Evolutionary conservation across 2,329 filamentous ascomycete species (phyloP).

Genomic region (Ophiostoma pallidulum): DNA sequence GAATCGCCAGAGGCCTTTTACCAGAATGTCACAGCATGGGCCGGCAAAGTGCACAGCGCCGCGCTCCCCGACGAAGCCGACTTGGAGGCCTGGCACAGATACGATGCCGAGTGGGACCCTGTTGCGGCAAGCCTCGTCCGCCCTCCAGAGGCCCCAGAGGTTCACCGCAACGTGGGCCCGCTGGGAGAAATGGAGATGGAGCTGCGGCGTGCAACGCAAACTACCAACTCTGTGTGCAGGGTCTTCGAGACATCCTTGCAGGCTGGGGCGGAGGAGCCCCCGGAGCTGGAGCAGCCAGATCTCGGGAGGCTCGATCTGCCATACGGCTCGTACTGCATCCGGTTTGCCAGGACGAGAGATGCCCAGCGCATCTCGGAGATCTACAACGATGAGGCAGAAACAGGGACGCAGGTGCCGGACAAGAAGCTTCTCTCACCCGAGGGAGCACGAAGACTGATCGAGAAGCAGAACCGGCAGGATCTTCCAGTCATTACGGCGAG

Average conservation of each 20-base stretch:
- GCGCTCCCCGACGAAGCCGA: neutral
- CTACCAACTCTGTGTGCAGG: neutral
- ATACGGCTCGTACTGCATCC: too few species aligned
- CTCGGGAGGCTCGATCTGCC: too few species aligned
- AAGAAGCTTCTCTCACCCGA: slow-evolving; percentile 17
- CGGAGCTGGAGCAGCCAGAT: neutral
- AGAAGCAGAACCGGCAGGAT: too few species aligned
- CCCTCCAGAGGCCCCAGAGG: too few species aligned
- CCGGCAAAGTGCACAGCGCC: neutral
- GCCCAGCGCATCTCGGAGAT: slow-evolving; percentile 36
- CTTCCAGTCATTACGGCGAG: too few species aligned
- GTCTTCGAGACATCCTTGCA: neutral
- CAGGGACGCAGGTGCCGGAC: slow-evolving; percentile 25
- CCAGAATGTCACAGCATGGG: neutral
- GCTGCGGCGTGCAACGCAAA: slow-evolving; percentile 6
- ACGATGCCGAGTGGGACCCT: neutral
- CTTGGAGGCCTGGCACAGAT: neutral
- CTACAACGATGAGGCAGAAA: slow-evolving; percentile 34
- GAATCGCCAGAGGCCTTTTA: too few species aligned
- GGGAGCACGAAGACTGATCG: too few species aligned
- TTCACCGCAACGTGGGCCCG: neutral
- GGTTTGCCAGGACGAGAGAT: too few species aligned
- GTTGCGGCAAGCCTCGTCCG: neutral
- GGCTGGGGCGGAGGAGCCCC: neutral
- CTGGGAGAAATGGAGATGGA: neutral